Percentiles rank a stretch among this genome's conserved stretches.
Conservation (phyloP, 2,329 filamentous ascomycete species). For the Aspergillus ibericus region DNA sequence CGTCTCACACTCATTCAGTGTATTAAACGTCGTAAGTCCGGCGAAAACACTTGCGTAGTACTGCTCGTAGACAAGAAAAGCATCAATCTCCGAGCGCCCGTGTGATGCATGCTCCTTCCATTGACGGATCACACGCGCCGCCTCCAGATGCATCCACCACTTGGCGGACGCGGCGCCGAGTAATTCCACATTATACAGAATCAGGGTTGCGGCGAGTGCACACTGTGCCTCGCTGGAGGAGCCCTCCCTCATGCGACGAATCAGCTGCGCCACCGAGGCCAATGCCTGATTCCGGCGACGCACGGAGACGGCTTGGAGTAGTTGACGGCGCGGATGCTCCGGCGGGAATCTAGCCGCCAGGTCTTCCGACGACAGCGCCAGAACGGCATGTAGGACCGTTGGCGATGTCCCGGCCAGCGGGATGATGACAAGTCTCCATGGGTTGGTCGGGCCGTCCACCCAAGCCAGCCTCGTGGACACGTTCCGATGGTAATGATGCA, state of each 20-base stretch:
- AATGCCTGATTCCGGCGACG: constrained; percentile 14
- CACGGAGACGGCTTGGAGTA: constrained; percentile 12
- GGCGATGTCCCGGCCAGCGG: constrained; percentile 24
- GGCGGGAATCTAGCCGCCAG: constrained; percentile 14
- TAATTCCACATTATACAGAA: constrained; percentile 30
- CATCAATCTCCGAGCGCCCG: constrained; percentile 6
- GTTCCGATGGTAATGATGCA: constrained; percentile 25
- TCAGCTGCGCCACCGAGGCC: constrained; percentile 10
- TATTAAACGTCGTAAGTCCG: constrained; percentile 26
- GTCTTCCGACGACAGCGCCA: constrained; percentile 28
- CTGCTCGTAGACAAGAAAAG: constrained; percentile 28
- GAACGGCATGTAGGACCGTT: constrained; percentile 24
- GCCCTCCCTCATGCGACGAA: constrained; percentile 4
- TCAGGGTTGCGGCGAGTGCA: constrained; percentile 25
- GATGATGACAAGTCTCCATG: constrained; percentile 27
- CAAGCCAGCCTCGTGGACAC: constrained; percentile 26
- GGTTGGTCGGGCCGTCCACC: constrained; percentile 27
- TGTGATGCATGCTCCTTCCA: constrained; percentile 4
- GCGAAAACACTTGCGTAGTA: constrained; percentile 29
- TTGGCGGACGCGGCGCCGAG: constrained; percentile 19
- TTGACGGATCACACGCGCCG: constrained; percentile 23
- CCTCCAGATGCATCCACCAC: constrained; percentile 28
- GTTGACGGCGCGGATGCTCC: constrained; percentile 5
- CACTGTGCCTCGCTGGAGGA: constrained; percentile 3
- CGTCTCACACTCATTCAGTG: constrained; percentile 12